phyloP scores from a whole-genome alignment of 306 rosid species.

The Malus sieversii region DNA sequence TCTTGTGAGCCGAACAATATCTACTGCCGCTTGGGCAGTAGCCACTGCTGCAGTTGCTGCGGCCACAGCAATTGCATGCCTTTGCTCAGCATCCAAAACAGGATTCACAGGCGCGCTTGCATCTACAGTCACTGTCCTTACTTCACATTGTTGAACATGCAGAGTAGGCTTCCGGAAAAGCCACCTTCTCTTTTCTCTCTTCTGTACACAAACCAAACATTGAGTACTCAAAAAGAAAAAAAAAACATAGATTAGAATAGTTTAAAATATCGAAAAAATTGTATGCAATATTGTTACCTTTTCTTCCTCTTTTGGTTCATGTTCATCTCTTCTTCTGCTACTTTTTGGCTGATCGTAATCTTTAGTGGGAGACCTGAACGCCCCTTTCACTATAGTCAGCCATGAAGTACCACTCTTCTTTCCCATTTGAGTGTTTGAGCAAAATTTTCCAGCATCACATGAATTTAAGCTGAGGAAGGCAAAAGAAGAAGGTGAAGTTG shows the following conservation, averaged over 20 bases:
- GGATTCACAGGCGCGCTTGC: background rate
- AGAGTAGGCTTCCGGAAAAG: conserved; percentile 15
- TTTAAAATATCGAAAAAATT: too few relatives aligned
- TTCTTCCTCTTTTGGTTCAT: conserved; percentile 24
- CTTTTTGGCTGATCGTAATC: conserved; percentile 4
- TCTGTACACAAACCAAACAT: conserved; percentile 1
- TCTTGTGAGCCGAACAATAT: conserved; percentile 14
- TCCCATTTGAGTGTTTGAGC: conserved; percentile 7
- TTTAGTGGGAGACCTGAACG: conserved; percentile 24
- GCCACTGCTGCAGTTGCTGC: conserved; percentile 21
- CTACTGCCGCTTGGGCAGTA: conserved; percentile 19
- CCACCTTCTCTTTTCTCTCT: conserved; percentile 29
- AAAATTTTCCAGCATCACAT: background rate
- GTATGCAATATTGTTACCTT: conserved; percentile 3
- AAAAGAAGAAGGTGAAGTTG: background rate
- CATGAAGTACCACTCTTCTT: conserved; percentile 24
- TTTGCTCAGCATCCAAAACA: conserved; percentile 12
- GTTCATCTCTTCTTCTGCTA: conserved; percentile 15
- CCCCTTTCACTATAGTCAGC: conserved; percentile 27
- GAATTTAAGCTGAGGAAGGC: background rate
- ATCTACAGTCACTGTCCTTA: background rate
- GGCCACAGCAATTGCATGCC: conserved; percentile 21
- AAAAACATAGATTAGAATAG: background rate
- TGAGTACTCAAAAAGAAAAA: background rate
- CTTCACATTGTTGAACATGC: conserved; percentile 15